A percentile compares a stretch with the other conserved stretches of the same genome.
These are phyloP conservation scores for Ascosphaera apis DNA, from an alignment of 2,329 filamentous ascomycete species.

Conservation along the genomic window DNA sequence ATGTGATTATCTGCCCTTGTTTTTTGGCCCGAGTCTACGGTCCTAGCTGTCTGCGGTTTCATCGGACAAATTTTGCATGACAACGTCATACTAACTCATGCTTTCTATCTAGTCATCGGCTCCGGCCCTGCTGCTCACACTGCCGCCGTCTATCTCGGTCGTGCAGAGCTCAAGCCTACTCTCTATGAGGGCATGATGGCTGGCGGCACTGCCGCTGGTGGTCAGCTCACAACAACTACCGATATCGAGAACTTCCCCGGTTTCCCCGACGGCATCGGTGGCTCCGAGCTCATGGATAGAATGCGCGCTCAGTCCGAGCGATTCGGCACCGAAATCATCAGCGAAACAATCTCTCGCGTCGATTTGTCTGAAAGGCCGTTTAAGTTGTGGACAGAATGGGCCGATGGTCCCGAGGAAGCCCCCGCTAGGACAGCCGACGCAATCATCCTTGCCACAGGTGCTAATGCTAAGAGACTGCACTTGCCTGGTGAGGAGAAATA, in stretches of 20 bases:
- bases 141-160: constrained; percentile 83
- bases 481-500: constrained; percentile 79
- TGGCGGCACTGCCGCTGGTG: constrained; percentile 85
- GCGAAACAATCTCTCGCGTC: constrained; percentile 74
- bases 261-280: constrained; percentile 75
- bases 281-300: constrained; percentile 73
- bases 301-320: constrained; percentile 81
- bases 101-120: constrained; percentile 41
- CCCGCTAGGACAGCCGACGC: constrained; percentile 67
- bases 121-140: constrained; percentile 96
- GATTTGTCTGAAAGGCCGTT: constrained; percentile 71
- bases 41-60: no score
- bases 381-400: constrained; percentile 81
- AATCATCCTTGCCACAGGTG: constrained; percentile 85
- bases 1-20: constrained; percentile 20
- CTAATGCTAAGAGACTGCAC: constrained; percentile 64
- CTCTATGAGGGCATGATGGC: constrained; percentile 97
- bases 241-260: constrained; percentile 97
- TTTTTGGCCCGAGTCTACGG: constrained; percentile 1
- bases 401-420: constrained; percentile 43
- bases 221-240: constrained; percentile 93
- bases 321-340: constrained; percentile 82
- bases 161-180: constrained; percentile 83
- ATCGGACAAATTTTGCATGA: no score
- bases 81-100: constrained; percentile 1